phyloP scores from a whole-genome alignment of 331 rosid species.

The Cucumis variabilis region DNA sequence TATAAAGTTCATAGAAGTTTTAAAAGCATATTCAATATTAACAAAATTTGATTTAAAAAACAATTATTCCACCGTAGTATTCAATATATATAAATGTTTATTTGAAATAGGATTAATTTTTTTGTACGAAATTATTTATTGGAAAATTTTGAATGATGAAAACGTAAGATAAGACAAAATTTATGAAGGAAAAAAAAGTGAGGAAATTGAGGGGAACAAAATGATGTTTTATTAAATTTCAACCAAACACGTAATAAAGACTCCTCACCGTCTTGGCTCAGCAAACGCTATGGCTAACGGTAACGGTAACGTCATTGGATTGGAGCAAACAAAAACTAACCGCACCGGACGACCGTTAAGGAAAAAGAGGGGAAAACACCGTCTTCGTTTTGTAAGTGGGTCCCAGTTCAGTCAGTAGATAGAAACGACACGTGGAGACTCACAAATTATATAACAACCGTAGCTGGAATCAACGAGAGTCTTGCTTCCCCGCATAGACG shows the following conservation, averaged over 20 bases:
- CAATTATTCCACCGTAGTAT: too few relatives aligned
- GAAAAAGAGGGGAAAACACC: not conserved
- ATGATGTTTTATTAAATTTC: not conserved
- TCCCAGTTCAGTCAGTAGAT: not conserved
- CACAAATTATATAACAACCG: not conserved
- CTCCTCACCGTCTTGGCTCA: constrained; percentile 25
- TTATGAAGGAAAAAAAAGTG: not conserved
- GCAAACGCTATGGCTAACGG: not conserved
- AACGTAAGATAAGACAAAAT: not conserved
- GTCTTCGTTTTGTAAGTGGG: constrained; percentile 1
- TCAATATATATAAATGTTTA: too few relatives aligned
- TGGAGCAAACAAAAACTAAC: not conserved
- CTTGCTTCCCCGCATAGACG: constrained; percentile 16
- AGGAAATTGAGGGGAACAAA: not conserved
- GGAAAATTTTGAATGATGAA: not conserved
- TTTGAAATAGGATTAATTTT: not conserved
- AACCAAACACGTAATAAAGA: constrained; percentile 33
- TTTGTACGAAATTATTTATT: not conserved
- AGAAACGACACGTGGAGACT: not conserved
- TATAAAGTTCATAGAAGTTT: not conserved
- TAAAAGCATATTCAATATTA: not conserved
- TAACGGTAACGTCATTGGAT: not conserved
- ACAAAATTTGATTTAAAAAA: too few relatives aligned
- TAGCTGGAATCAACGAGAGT: constrained; percentile 7
- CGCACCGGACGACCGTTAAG: constrained; percentile 9